Percentiles rank a stretch among this genome's conserved stretches.
phyloP scores from a whole-genome alignment of 2,329 filamentous ascomycete species.

The Aspergillus hortae region DNA sequence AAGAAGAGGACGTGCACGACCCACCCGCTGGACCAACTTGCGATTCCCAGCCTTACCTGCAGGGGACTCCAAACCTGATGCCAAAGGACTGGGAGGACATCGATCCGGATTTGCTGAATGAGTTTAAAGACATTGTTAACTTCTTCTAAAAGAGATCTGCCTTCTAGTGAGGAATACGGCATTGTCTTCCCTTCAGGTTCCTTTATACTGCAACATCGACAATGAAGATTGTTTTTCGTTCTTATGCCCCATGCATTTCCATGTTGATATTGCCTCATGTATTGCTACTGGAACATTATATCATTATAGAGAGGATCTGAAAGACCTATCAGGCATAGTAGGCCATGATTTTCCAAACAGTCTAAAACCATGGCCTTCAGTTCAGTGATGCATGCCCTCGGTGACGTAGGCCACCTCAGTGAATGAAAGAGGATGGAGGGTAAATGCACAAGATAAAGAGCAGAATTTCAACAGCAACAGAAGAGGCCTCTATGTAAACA shows the following conservation, averaged over 20 bases:
- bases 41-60: background rate
- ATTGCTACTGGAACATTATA: too few relatives aligned
- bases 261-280: too few relatives aligned
- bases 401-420: background rate
- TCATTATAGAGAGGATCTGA: too few relatives aligned
- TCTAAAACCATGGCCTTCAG: background rate
- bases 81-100: slow-evolving; percentile 33
- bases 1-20: background rate
- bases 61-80: background rate
- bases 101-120: slow-evolving; percentile 35
- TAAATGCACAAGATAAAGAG: background rate
- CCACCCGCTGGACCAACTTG: background rate
- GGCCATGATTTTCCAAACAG: too few relatives aligned
- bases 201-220: too few relatives aligned
- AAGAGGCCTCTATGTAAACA: background rate
- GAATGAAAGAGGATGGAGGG: background rate
- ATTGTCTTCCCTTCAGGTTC: too few relatives aligned
- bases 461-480: background rate
- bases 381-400: background rate
- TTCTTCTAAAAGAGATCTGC: slow-evolving; percentile 25
- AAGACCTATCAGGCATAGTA: too few relatives aligned
- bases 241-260: background rate
- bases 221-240: background rate
- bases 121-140: slow-evolving; percentile 40
- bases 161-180: background rate